phyloP scores from a whole-genome alignment of 1,284 basidiomycete species.

The Pseudozyma tsukubaensis region DNA sequence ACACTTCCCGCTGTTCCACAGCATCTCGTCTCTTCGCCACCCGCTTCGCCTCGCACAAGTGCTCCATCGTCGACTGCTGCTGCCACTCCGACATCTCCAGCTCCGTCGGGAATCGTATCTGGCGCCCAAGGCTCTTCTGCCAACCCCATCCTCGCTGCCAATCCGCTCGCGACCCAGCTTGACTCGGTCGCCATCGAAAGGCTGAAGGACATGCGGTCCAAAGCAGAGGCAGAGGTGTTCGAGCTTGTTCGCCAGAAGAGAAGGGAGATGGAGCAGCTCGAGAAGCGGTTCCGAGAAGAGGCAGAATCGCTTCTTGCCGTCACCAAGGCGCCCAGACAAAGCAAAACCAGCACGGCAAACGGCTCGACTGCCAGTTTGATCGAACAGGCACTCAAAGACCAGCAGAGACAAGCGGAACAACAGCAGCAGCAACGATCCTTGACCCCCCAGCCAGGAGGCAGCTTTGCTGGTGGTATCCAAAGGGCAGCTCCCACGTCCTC shows the following conservation, averaged over 20 bases:
- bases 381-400: slow-evolving; percentile 24
- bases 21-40: slow-evolving; percentile 48
- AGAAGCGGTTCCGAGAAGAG: slow-evolving; percentile 45
- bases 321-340: slow-evolving; percentile 23
- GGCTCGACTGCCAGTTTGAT: slow-evolving; percentile 26
- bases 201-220: slow-evolving; percentile 47
- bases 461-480: neutral
- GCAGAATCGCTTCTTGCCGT: slow-evolving; percentile 46
- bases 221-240: slow-evolving; percentile 52
- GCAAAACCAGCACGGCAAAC: slow-evolving; percentile 12
- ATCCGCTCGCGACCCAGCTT: slow-evolving; percentile 40
- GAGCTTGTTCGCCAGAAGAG: slow-evolving; percentile 51
- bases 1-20: slow-evolving; percentile 42
- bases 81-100: slow-evolving; percentile 3
- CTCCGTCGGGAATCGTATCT: slow-evolving; percentile 2
- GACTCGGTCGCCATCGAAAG: slow-evolving; percentile 48
- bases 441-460: slow-evolving; percentile 8
- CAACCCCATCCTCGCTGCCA: neutral
- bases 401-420: slow-evolving; percentile 13
- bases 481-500: neutral
- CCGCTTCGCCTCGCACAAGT: slow-evolving; percentile 26
- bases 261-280: slow-evolving; percentile 51
- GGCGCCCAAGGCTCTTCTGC: slow-evolving; percentile 1
- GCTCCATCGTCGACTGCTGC: slow-evolving; percentile 8
- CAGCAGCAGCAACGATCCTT: neutral